A percentile compares a stretch with the other conserved stretches of the same genome.
These are phyloP conservation scores for Cyberlindnera mississippiensis DNA, from an alignment of 805 yeast genomes.

Conservation along the genomic window DNA sequence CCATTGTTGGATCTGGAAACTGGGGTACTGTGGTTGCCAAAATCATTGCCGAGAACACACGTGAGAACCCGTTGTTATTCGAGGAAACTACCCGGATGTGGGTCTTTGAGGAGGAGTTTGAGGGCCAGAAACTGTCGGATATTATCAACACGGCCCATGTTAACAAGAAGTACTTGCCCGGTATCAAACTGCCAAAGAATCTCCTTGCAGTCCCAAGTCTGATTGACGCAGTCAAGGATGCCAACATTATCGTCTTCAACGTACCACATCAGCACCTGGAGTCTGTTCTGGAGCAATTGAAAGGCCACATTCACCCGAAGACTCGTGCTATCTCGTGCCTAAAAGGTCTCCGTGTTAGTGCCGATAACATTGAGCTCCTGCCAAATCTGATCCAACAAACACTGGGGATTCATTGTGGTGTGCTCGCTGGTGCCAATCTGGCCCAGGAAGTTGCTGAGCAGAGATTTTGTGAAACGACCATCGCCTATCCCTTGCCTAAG, in stretches of 20 bases:
- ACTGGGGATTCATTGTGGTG: constrained; percentile 88
- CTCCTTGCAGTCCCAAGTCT: constrained; percentile 80
- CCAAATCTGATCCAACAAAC: constrained; percentile 69
- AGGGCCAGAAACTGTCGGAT: constrained; percentile 77
- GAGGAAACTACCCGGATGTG: constrained; percentile 79
- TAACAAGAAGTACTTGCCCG: constrained; percentile 88
- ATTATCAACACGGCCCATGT: constrained; percentile 85
- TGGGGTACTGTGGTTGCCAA: constrained; percentile 98
- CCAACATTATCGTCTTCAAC: constrained; percentile 85
- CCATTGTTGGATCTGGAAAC: constrained; percentile 94
- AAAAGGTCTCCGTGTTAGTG: constrained; percentile 85
- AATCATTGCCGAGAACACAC: constrained; percentile 82
- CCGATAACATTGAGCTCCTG: constrained; percentile 75
- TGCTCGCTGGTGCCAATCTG: constrained; percentile 90
- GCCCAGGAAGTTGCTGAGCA: constrained; percentile 94
- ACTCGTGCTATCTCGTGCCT: constrained; percentile 89
- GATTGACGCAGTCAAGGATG: constrained; percentile 63
- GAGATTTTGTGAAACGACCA: constrained; percentile 94
- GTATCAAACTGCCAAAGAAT: constrained; percentile 74
- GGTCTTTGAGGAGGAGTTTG: constrained; percentile 79
- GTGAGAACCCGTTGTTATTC: constrained; percentile 65
- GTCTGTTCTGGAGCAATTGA: constrained; percentile 64
- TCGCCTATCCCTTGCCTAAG: constrained; percentile 76
- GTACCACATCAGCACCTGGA: constrained; percentile 93
- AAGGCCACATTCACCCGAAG: constrained; percentile 62